phyloP scores from a whole-genome alignment of 2,329 filamentous ascomycete genomes.

The Alternaria viburni region DNA sequence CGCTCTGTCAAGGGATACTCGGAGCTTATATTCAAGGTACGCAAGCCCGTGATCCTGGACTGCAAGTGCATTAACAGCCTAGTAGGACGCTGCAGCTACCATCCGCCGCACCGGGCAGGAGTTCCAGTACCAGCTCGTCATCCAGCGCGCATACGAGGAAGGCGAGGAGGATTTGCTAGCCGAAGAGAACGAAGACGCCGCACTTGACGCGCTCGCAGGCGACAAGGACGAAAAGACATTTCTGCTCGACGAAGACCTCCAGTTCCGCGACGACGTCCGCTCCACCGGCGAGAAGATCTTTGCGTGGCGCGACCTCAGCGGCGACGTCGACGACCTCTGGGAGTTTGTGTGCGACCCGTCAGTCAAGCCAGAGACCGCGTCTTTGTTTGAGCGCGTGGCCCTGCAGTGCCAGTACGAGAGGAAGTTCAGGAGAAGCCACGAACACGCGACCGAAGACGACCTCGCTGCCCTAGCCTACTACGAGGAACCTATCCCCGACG shows the following conservation, averaged over 20 bases:
- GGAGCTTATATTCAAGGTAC: constrained; percentile 83
- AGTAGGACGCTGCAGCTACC: constrained; percentile 86
- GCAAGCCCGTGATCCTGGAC: background rate
- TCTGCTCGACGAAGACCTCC: constrained; percentile 87
- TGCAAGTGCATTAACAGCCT: background rate
- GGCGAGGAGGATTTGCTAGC: constrained; percentile 91
- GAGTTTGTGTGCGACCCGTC: constrained; percentile 92
- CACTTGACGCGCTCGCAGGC: constrained; percentile 71
- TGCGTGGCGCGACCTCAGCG: constrained; percentile 93
- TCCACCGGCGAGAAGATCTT: constrained; percentile 83
- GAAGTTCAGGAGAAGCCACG: constrained; percentile 82
- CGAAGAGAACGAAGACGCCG: constrained; percentile 86
- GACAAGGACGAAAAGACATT: constrained; percentile 98
- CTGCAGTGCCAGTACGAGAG: constrained; percentile 97
- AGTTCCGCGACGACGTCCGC: constrained; percentile 83
- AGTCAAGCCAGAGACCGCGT: constrained; percentile 72
- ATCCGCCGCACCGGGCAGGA: constrained; percentile 94
- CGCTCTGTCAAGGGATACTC: constrained; percentile 96
- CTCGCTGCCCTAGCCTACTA: constrained; percentile 82
- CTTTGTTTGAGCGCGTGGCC: constrained; percentile 81
- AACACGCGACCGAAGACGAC: constrained; percentile 81
- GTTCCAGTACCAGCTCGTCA: constrained; percentile 95
- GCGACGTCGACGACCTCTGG: constrained; percentile 93
- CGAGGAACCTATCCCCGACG: constrained; percentile 65
- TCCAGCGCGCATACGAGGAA: constrained; percentile 96